These are phyloP conservation scores for Lactuca saligna DNA, from an alignment of 129 eudicot species.

Conservation along the genomic window DNA sequence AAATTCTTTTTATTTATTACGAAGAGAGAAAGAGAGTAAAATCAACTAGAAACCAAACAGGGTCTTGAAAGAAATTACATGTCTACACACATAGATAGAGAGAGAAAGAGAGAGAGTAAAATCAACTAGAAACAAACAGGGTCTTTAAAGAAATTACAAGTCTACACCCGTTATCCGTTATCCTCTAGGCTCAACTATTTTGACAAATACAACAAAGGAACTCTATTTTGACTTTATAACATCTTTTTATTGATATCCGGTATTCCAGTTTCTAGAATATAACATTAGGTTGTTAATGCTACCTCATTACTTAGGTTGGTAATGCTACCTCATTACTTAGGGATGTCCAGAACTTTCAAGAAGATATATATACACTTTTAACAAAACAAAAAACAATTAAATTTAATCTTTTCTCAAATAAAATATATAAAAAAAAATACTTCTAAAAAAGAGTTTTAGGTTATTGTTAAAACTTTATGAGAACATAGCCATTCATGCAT, in stretches of 20 bases:
- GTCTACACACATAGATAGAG: too few relatives aligned
- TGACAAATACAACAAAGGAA: constrained; percentile 21
- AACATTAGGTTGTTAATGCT: constrained; percentile 10
- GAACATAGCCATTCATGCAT: too few relatives aligned
- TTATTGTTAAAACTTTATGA: too few relatives aligned
- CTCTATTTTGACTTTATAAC: background rate
- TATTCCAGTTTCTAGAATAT: constrained; percentile 14
- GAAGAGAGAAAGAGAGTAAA: too few relatives aligned
- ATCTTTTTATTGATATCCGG: background rate
- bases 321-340: background rate
- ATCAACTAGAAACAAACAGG: background rate
- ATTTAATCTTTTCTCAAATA: too few relatives aligned
- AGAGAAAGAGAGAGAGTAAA: background rate
- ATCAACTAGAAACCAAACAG: too few relatives aligned
- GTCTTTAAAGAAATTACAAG: background rate
- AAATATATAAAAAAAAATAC: too few relatives aligned
- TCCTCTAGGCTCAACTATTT: constrained; percentile 21
- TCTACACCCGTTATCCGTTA: background rate
- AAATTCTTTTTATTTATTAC: too few relatives aligned
- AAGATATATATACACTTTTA: too few relatives aligned
- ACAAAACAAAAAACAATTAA: too few relatives aligned
- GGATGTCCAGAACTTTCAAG: background rate
- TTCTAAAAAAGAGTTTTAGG: too few relatives aligned
- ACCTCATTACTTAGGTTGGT: constrained; percentile 28
- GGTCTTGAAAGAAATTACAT: too few relatives aligned